phyloP scores from a whole-genome alignment of 192 early-diverging fungal species.

The Coemansia sp. region DNA sequence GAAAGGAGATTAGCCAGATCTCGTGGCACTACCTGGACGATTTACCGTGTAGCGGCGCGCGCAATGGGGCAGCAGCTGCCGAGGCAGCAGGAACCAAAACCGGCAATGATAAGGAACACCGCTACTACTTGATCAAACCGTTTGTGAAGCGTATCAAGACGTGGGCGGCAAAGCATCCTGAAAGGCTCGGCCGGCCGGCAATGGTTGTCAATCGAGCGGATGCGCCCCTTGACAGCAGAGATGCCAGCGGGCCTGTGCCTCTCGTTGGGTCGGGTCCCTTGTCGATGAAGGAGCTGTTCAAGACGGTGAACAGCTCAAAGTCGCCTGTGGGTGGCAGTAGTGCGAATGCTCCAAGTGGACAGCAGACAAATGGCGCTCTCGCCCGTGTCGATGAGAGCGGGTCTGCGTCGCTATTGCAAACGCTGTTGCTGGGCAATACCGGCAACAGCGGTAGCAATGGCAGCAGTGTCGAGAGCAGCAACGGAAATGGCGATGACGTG shows the following conservation, averaged over 20 bases:
- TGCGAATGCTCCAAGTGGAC: conserved; percentile 2
- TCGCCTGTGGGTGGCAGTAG: conserved; percentile 13
- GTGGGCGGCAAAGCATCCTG: conserved; percentile 43
- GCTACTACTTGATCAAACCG: conserved; percentile 75
- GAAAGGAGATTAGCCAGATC: conserved; percentile 93
- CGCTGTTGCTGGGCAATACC: conserved; percentile 40
- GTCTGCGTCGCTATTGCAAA: conserved; percentile 54
- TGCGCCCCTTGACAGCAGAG: not conserved
- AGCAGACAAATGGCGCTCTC: not conserved
- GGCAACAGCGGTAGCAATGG: conserved; percentile 8
- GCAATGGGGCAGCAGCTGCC: conserved; percentile 39
- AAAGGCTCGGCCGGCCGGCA: conserved; percentile 27
- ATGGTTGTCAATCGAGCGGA: conserved; percentile 23
- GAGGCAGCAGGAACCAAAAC: conserved; percentile 20
- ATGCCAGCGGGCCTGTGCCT: not conserved
- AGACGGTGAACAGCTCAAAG: conserved; percentile 29
- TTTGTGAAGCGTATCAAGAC: conserved; percentile 62
- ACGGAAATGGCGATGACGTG: not conserved
- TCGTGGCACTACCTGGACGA: conserved; percentile 71
- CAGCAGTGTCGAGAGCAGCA: not conserved
- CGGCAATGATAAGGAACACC: conserved; percentile 51
- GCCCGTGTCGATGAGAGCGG: conserved; percentile 16
- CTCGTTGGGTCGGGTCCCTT: conserved; percentile 18
- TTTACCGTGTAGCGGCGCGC: conserved; percentile 52
- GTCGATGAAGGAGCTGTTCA: conserved; percentile 50